Evolutionary conservation across 2,329 filamentous ascomycete species (phyloP).

Genomic region (Thelonectria blattea): DNA sequence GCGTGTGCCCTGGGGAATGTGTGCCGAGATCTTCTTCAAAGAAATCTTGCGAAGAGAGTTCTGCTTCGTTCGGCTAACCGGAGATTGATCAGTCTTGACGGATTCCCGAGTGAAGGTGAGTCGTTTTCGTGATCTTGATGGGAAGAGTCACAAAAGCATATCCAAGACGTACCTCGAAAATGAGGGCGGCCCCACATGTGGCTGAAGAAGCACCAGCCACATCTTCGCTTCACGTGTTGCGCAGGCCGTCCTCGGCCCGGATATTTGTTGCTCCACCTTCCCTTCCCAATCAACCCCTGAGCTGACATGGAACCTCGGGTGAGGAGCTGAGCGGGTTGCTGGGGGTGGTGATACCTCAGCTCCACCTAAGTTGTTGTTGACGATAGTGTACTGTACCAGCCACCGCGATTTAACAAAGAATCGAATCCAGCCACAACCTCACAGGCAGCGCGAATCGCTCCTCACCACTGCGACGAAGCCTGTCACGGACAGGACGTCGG

Average conservation of each 20-base stretch:
- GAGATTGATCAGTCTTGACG: constrained; percentile 13
- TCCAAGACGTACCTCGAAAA: constrained; percentile 39
- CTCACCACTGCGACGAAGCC: constrained; percentile 21
- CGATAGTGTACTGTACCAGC: constrained; percentile 35
- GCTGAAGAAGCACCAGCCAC: constrained; percentile 19
- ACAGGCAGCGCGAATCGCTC: constrained; percentile 13
- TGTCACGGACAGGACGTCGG: constrained; percentile 7
- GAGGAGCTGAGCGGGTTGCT: constrained; percentile 34
- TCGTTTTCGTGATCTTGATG: constrained; percentile 29
- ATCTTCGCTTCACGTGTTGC: constrained; percentile 37
- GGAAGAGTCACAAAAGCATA: constrained; percentile 37
- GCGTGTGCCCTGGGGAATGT: background rate
- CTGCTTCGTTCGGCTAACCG: constrained; percentile 1
- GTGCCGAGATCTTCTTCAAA: background rate
- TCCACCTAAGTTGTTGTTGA: constrained; percentile 41
- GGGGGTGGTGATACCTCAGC: constrained; percentile 36
- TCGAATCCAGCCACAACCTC: constrained; percentile 26
- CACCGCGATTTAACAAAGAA: constrained; percentile 36
- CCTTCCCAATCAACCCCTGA: constrained; percentile 34
- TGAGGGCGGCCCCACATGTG: constrained; percentile 35
- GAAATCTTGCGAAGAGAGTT: background rate
- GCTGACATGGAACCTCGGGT: constrained; percentile 37
- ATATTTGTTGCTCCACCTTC: constrained; percentile 32
- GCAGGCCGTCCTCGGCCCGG: constrained; percentile 32
- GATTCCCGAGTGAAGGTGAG: constrained; percentile 19